Conservation (phyloP, 176 grass and related monocot genomes). For the Bolboschoenus planiculmis region DNA sequence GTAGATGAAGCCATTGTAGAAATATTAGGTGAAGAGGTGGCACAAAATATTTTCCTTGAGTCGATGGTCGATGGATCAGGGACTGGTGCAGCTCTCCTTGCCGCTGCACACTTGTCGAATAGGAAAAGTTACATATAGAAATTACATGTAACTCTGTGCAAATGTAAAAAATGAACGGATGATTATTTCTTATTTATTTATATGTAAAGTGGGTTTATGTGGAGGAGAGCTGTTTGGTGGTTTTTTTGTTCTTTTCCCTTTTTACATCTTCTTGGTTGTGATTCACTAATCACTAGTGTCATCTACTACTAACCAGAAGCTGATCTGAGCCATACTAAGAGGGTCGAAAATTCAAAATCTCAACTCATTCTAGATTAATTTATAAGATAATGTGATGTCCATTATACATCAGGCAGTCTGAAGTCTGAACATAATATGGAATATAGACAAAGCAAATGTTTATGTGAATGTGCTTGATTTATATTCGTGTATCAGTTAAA, state of each 20-base stretch:
- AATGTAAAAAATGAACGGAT: slow-evolving; percentile 88
- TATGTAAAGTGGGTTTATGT: slow-evolving; percentile 53
- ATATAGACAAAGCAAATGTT: no score
- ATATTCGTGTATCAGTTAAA: no score
- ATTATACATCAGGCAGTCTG: no score
- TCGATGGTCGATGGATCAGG: slow-evolving; percentile 66
- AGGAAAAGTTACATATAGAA: slow-evolving; percentile 57
- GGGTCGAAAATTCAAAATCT: not conserved
- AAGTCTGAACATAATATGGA: no score
- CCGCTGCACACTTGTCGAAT: slow-evolving; percentile 58
- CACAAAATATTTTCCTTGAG: slow-evolving; percentile 44
- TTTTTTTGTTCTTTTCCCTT: not conserved
- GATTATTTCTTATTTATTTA: slow-evolving; percentile 77
- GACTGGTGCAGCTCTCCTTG: slow-evolving; percentile 59
- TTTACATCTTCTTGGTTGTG: not conserved
- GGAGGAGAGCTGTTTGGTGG: not conserved
- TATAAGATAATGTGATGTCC: no score
- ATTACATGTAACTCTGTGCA: slow-evolving; percentile 58
- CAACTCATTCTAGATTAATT: not conserved
- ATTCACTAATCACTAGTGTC: not conserved
- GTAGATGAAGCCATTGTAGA: slow-evolving; percentile 62
- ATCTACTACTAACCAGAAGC: not conserved
- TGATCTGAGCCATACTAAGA: not conserved
- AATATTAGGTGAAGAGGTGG: slow-evolving; percentile 75
- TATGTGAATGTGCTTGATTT: no score